Evolutionary conservation across 208 protist species (phyloP).

Genomic region (Leishmania major): DNA sequence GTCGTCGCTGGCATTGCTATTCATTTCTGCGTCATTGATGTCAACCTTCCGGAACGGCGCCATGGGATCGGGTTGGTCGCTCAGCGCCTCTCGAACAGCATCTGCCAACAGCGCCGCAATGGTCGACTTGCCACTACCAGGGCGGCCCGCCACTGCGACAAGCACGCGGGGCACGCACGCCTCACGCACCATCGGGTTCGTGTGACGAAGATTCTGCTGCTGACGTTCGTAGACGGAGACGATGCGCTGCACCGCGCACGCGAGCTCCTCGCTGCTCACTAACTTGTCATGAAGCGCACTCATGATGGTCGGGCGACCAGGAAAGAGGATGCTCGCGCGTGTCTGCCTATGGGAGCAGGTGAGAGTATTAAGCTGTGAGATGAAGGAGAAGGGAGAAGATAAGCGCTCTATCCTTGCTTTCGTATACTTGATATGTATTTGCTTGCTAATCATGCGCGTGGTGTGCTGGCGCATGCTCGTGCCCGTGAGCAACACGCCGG

Average conservation of each 20-base stretch:
- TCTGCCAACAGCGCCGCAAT: constrained; percentile 42
- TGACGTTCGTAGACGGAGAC: constrained; percentile 24
- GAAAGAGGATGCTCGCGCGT: neutral
- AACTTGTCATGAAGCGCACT: neutral
- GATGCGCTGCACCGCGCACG: constrained; percentile 23
- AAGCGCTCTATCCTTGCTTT: neutral
- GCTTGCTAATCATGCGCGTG: neutral
- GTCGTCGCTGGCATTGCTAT: constrained; percentile 2
- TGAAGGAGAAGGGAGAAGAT: constrained; percentile 16
- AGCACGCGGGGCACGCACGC: constrained; percentile 48
- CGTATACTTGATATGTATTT: neutral
- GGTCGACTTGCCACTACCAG: constrained; percentile 80
- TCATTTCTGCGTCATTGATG: constrained; percentile 20
- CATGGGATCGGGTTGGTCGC: constrained; percentile 18
- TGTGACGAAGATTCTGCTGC: constrained; percentile 14
- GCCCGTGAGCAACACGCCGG: neutral
- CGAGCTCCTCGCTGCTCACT: constrained; percentile 21
- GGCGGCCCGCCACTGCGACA: constrained; percentile 75
- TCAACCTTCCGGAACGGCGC: constrained; percentile 6
- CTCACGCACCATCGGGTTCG: constrained; percentile 27
- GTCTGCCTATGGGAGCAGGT: neutral
- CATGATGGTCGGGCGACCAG: constrained; percentile 2
- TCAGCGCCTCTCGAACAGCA: constrained; percentile 33
- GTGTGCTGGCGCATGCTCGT: neutral
- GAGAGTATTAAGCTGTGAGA: neutral